Conservation (phyloP, 306 rosid genomes). For the Vigna nakashimae region DNA sequence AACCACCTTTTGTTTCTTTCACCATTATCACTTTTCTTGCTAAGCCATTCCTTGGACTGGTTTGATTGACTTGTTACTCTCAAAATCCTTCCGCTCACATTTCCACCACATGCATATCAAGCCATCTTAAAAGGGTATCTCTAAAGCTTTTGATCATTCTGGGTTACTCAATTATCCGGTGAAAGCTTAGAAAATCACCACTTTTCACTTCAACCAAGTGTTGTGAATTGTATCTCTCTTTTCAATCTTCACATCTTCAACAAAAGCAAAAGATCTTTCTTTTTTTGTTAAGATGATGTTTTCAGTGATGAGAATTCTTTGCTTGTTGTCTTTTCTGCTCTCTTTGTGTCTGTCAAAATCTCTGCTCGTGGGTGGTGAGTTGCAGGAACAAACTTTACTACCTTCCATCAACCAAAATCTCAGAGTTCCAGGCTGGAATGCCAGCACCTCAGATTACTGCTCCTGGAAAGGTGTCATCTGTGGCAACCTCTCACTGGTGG, state of each 20-base stretch:
- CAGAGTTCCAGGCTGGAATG: neutral
- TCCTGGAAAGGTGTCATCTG: slow-evolving; percentile 10
- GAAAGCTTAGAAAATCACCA: neutral
- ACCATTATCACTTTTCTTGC: neutral
- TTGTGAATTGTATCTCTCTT: neutral
- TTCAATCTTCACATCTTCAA: neutral
- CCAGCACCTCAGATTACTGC: neutral
- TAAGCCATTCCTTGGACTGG: neutral
- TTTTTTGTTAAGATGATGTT: neutral
- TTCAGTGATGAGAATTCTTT: neutral
- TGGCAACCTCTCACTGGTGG: neutral
- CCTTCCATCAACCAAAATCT: neutral
- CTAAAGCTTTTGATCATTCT: too few species aligned
- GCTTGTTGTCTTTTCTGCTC: neutral
- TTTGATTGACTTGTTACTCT: neutral
- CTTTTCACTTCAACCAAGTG: neutral
- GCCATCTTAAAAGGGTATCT: too few species aligned
- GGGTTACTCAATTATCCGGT: neutral
- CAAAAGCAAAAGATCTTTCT: neutral
- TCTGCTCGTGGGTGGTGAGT: neutral
- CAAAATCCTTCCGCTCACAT: neutral
- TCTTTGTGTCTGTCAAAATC: neutral
- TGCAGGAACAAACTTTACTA: neutral
- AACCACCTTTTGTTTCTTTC: neutral
- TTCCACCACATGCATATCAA: neutral